Base-by-base conservation (phyloP, 2,329 filamentous ascomycete species). In the Trichoderma oligosporum region DNA sequence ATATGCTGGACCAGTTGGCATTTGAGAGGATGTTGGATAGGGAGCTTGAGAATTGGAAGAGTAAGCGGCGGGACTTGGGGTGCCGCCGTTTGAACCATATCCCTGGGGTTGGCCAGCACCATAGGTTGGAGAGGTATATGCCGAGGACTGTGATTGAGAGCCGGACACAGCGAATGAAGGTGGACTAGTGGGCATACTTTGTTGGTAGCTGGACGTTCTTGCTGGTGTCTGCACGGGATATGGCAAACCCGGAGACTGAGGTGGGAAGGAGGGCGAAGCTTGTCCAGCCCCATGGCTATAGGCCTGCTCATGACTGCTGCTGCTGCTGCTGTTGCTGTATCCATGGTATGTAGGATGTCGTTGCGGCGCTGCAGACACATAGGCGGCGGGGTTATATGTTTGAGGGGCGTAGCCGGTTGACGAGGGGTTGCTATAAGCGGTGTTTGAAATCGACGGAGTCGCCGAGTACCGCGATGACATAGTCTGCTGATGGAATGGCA, bases 381-480 rank as follows among this genome's bases (percentile, higher is more conserved):
- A 85, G 47, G 81, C 81, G 39, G 82, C 81, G 24, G 82, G 82
- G 64, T 84, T 84, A 68, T 85, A 84, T 33, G 79, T 71, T 59
- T 76, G 75, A 33, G 80, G 80, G 22, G 78, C 74, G 65, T 81
- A 83, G 68, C 62, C 75, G 33, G 74, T 68, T 80, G 67, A 65
- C 33, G 70, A 64, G 63, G 64, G 56, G 66, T 62, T 54, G 46
- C 42, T 66, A 67, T 73, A 58, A 67, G 70, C 66, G 55, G 65
- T 72, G 67, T 65, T 73, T 63, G 63, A 72, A 66, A 18, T 29
- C 22, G 46, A n/a, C 35, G 61, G 73, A 63, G 61, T 72, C 64
- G 74, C 66, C 61, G 70, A 63, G 60, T 77, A 70, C 62, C 74
- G 73, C 45, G 70, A 63, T 9, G 68, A 61, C 24, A 42, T 22